Percentiles rank a stretch among this genome's conserved stretches.
Evolutionary conservation across 129 eudicot genomes (phyloP).

Genomic region (Ambrosia artemisiifolia): DNA sequence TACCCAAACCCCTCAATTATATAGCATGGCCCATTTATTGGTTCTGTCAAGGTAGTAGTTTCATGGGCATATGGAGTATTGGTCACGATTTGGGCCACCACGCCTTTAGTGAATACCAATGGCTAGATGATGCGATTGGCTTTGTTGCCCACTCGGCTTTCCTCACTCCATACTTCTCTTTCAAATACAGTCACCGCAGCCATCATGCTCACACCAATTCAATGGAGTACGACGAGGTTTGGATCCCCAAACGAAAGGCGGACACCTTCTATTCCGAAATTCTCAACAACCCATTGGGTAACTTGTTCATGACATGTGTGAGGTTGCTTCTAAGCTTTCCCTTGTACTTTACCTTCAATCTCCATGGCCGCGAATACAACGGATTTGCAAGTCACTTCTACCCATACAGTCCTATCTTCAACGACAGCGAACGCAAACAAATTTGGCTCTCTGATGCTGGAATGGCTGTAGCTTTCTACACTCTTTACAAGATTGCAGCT

Average conservation of each 20-base stretch:
- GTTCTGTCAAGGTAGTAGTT: conserved; percentile 26
- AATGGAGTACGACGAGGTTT: conserved; percentile 31
- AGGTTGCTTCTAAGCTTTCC: conserved; percentile 27
- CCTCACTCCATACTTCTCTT: conserved; percentile 6
- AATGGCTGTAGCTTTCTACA: neutral
- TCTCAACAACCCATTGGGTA: conserved; percentile 29
- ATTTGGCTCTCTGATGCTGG: no score
- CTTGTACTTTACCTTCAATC: conserved; percentile 24
- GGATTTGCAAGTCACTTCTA: no score
- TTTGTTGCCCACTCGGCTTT: conserved; percentile 1
- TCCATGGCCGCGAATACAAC: neutral
- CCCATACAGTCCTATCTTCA: no score
- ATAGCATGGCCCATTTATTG: conserved; percentile 28
- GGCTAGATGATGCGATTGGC: conserved; percentile 18
- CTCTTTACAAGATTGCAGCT: conserved; percentile 8
- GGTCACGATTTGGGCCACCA: conserved; percentile 28
- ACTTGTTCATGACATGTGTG: conserved; percentile 11
- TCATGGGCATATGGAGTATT: conserved; percentile 27
- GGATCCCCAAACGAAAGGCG: conserved; percentile 21
- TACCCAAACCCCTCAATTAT: conserved; percentile 26
- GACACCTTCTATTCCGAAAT: conserved; percentile 16
- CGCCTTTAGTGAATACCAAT: conserved; percentile 10
- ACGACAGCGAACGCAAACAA: no score
- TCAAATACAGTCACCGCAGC: conserved; percentile 20
- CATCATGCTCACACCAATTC: conserved; percentile 33